phyloP scores from a whole-genome alignment of 1,284 basidiomycete genomes.

The Leucoagaricus sp. region DNA sequence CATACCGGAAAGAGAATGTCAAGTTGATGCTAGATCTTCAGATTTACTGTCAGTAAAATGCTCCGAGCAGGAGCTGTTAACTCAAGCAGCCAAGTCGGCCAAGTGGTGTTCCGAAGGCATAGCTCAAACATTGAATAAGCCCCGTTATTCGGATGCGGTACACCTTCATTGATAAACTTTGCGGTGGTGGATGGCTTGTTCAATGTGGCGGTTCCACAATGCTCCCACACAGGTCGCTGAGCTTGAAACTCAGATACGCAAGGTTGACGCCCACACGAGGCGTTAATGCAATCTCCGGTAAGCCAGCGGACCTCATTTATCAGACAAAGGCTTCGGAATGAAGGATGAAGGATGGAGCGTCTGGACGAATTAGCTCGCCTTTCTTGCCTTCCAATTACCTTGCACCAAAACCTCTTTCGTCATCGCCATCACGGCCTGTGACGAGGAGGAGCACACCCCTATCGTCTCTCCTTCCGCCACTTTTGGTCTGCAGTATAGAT shows the following conservation, averaged over 20 bases:
- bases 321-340: slow-evolving; percentile 1
- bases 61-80: background rate
- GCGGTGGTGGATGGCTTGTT: background rate
- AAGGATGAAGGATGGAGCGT: background rate
- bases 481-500: background rate
- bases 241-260: slow-evolving; percentile 1
- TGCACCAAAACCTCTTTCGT: background rate
- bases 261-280: slow-evolving; percentile 1
- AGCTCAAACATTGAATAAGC: background rate
- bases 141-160: too few relatives aligned
- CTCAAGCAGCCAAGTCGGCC: background rate
- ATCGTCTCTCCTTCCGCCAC: too few relatives aligned
- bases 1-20: background rate
- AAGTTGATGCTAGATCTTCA: background rate
- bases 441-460: background rate
- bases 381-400: background rate
- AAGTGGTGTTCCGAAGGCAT: background rate
- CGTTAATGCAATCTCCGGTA: slow-evolving; percentile 10
- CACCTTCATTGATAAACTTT: background rate
- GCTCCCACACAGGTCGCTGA: slow-evolving; percentile 11
- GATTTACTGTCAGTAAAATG: slow-evolving; percentile 2
- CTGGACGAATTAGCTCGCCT: background rate
- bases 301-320: background rate
- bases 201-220: background rate
- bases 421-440: background rate